These are phyloP conservation scores for Chamaenerion angustifolium DNA, from an alignment of 345 rosid species.

Conservation along the genomic window DNA sequence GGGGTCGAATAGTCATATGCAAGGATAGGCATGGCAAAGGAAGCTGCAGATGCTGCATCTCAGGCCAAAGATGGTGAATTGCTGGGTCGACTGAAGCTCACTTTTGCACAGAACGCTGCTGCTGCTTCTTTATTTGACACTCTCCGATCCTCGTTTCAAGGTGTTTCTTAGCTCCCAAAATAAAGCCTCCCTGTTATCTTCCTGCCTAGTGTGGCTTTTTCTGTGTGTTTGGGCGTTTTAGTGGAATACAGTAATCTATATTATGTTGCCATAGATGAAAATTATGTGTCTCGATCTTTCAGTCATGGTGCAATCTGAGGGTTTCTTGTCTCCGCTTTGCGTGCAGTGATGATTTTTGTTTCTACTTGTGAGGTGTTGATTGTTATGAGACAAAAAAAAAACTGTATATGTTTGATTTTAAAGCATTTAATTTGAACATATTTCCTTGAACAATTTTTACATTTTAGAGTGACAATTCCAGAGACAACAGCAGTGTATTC, in stretches of 20 bases:
- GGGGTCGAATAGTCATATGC: constrained; percentile 55
- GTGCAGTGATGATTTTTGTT: too few species aligned
- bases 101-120: constrained; percentile 73
- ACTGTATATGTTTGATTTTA: too few species aligned
- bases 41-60: constrained; percentile 95
- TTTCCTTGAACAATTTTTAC: too few species aligned
- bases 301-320: too few species aligned
- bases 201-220: not conserved
- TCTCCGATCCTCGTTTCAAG: constrained; percentile 73
- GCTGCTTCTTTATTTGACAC: constrained; percentile 81
- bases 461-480: too few species aligned
- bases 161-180: constrained; percentile 26
- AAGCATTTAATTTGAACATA: too few species aligned
- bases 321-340: too few species aligned
- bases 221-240: not conserved
- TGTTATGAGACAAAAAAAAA: too few species aligned
- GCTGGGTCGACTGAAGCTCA: constrained; percentile 68
- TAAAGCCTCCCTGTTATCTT: not conserved
- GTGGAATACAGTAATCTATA: not conserved
- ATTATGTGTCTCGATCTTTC: too few species aligned
- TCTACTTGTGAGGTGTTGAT: too few species aligned
- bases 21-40: constrained; percentile 94
- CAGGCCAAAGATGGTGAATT: constrained; percentile 90
- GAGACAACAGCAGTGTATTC: too few species aligned
- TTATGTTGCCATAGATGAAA: too few species aligned